Conservation (phyloP, 2,329 filamentous ascomycete species). For the Fusarium sp. region DNA sequence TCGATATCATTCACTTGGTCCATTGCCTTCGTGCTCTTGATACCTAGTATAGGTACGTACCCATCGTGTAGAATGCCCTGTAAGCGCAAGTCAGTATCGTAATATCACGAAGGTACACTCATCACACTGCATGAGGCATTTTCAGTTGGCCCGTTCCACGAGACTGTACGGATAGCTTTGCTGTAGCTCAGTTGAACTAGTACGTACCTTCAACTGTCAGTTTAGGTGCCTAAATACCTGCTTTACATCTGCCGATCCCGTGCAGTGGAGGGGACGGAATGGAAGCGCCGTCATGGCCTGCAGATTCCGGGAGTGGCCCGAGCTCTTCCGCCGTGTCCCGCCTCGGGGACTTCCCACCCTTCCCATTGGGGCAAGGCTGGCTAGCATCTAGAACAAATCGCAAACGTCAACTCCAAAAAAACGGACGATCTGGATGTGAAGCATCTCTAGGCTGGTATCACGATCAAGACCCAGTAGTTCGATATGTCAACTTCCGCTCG, state of each 20-base stretch:
- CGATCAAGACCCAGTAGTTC: neutral
- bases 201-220: neutral
- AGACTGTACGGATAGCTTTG: neutral
- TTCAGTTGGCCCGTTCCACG: neutral
- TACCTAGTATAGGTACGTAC: neutral
- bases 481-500: slow-evolving; percentile 37
- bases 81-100: neutral
- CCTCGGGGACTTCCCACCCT: slow-evolving; percentile 1
- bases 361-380: slow-evolving; percentile 21
- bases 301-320: slow-evolving; percentile 28
- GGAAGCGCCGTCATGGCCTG: slow-evolving; percentile 1
- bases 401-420: slow-evolving; percentile 35
- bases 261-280: slow-evolving; percentile 11
- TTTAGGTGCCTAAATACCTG: no score
- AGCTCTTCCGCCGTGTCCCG: slow-evolving; percentile 27
- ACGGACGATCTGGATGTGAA: slow-evolving; percentile 18
- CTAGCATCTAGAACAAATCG: slow-evolving; percentile 22
- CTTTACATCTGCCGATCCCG: slow-evolving; percentile 15
- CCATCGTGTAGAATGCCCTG: neutral
- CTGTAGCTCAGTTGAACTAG: neutral
- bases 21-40: neutral
- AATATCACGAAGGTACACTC: neutral
- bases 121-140: slow-evolving; percentile 9
- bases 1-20: neutral
- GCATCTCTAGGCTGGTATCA: neutral